These are phyloP conservation scores for Pseudogymnoascus pannorum DNA, from an alignment of 2,329 filamentous ascomycete species.

Conservation along the genomic window DNA sequence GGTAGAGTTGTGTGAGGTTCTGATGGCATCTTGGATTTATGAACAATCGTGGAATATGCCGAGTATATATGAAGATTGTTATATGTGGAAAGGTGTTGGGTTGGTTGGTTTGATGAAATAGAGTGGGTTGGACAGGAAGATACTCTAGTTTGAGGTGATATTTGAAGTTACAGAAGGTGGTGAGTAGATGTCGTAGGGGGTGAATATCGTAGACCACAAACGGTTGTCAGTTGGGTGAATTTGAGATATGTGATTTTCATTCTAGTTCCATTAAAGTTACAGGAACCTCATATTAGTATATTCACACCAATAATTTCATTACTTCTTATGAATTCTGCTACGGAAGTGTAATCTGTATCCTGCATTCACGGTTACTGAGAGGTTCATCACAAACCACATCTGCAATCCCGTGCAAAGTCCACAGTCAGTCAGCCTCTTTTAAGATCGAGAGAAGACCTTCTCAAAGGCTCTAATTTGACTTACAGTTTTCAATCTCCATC, in stretches of 20 bases:
- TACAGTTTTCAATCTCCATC: not conserved
- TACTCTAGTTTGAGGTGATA: no score
- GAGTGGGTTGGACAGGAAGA: no score
- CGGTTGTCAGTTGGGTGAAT: not conserved
- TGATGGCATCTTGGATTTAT: not conserved
- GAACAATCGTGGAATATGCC: not conserved
- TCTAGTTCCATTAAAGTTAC: not conserved
- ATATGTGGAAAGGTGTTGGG: not conserved
- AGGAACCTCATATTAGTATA: not conserved
- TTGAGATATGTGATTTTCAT: not conserved
- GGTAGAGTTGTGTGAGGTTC: not conserved
- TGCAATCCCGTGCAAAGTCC: not conserved
- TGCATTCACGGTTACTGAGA: not conserved
- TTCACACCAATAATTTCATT: not conserved
- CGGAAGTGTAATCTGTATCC: not conserved
- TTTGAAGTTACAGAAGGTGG: not conserved
- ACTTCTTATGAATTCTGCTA: not conserved
- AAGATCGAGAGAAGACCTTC: not conserved
- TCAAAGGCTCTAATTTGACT: not conserved
- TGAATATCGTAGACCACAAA: not conserved
- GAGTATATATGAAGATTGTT: no score
- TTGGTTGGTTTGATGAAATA: not conserved
- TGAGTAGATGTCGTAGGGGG: not conserved
- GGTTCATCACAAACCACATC: not conserved
- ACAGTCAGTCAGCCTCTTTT: not conserved